Evolutionary conservation across 2,329 filamentous ascomycete species (phyloP), one percentile per base, ranked within the genome.

Genomic region (Diplodia mutila): DNA sequence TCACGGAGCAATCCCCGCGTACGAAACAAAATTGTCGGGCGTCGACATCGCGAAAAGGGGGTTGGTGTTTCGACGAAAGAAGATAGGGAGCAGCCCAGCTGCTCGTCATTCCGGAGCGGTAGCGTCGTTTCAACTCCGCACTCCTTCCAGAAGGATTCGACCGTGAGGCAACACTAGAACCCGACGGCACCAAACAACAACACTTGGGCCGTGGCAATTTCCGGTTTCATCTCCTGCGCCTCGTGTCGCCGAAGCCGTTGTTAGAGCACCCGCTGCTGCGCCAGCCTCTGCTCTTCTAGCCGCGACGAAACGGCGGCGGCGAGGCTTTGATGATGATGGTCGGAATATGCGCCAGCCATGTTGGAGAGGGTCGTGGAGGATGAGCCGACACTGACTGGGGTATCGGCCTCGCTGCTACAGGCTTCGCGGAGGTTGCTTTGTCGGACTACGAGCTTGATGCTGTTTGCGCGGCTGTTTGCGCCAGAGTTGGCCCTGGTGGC

Each of bases 401-500:
- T 46, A 9, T 53, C 27, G 32, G 39, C 18, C 21, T 52, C 55
- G 54, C 39, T n/a, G 65, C 32, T 67, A 34, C 34, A 55, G 49
- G 32, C 39, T 39, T 48, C 23, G 21, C 65, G 34, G 52, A 54
- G 51, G 37, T 48, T 66, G 64, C 64, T 66, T 6, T 48, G 46
- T n/a, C 59, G 59, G 11, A 34, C 4, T n/a, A 18, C 39, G 3
- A 46, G 59, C 37, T 25, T 29, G 59, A 51, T 18, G 39, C 39
- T 46, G 48, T 61, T 32, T 27, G 63, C 48, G 61, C 77, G 69
- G 68, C 75, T 77, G 63, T 54, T 54, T 5, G 52, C 63, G 46
- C 53, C 21, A 32, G 53, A 61, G 49, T 71, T 77, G 5, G 74
- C 70, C 12, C 76, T 69, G 0, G 75, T 75, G 59, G 48, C 55